These are phyloP conservation scores for Boletus rex-veris DNA, from an alignment of 768 basidiomycete species.

Conservation along the genomic window DNA sequence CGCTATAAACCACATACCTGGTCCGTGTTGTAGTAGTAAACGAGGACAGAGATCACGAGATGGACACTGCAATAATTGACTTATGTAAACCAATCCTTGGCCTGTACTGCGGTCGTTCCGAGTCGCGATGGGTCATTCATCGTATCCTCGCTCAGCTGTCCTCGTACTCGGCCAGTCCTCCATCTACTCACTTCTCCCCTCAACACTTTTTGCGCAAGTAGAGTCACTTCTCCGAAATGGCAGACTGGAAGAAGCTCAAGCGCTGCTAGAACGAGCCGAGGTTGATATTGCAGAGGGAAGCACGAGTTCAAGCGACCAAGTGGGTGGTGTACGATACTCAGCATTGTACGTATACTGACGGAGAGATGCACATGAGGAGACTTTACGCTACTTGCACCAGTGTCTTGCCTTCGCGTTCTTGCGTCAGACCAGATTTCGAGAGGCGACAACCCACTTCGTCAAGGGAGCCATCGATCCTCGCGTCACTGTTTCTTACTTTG, in stretches of 20 bases:
- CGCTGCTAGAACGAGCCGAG: constrained; percentile 56
- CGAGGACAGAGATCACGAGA: no score
- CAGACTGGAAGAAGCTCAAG: constrained; percentile 59
- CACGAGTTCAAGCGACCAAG: constrained; percentile 6
- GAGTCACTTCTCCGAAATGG: constrained; percentile 66
- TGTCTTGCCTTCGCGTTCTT: constrained; percentile 79
- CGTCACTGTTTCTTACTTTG: constrained; percentile 75
- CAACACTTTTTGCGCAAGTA: constrained; percentile 69
- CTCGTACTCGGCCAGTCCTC: constrained; percentile 60
- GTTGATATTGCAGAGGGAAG: constrained; percentile 23
- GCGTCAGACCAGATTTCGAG: constrained; percentile 75
- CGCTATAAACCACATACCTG: no score
- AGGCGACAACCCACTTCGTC: constrained; percentile 75
- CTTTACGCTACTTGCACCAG: constrained; percentile 76
- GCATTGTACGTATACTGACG: constrained; percentile 2
- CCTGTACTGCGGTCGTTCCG: neutral
- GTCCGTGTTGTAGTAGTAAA: no score
- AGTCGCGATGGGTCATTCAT: constrained; percentile 24
- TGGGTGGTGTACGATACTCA: constrained; percentile 1
- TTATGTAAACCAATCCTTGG: constrained; percentile 14
- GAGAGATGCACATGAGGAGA: constrained; percentile 46
- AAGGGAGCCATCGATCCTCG: constrained; percentile 83
- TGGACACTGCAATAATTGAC: no score
- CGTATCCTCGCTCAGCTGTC: constrained; percentile 65
- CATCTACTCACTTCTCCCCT: constrained; percentile 63